A percentile compares a stretch with the other conserved stretches of the same genome.
These are phyloP conservation scores for Nitzschia palea DNA, from an alignment of 108 stramenopile genomes.

Conservation along the genomic window DNA sequence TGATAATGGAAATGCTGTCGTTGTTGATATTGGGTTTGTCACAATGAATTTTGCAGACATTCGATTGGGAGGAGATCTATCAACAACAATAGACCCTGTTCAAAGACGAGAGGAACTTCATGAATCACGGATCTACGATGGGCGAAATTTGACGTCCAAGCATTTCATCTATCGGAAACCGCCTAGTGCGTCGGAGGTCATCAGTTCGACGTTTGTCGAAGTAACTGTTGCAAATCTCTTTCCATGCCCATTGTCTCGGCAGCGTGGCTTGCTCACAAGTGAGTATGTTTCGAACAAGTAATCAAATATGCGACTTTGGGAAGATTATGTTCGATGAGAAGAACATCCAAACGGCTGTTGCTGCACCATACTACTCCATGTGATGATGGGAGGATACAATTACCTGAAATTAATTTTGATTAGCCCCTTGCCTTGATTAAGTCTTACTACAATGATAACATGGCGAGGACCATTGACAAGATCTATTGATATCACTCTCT, in stretches of 20 bases:
- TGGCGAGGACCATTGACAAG: too few species aligned
- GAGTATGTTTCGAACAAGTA: conserved; percentile 22
- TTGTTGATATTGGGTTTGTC: conserved; percentile 44
- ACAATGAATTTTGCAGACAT: conserved; percentile 25
- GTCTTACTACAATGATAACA: too few species aligned
- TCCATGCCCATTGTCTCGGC: conserved; percentile 76
- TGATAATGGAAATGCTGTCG: conserved; percentile 33
- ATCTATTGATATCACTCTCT: too few species aligned
- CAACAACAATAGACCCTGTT: background rate
- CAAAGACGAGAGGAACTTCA: background rate
- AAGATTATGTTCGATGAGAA: background rate
- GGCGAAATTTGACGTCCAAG: background rate
- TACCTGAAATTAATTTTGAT: too few species aligned
- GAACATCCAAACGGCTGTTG: too few species aligned
- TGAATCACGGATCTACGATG: background rate
- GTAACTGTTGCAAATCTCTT: conserved; percentile 72
- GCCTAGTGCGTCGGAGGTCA: conserved; percentile 29
- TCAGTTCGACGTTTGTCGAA: conserved; percentile 49
- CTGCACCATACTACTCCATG: too few species aligned
- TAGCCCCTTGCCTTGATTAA: too few species aligned
- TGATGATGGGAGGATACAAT: too few species aligned
- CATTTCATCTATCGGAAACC: conserved; percentile 25
- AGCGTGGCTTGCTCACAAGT: conserved; percentile 61
- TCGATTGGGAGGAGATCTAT: background rate
- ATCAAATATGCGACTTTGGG: background rate